Percentiles rank a stretch among this genome's conserved stretches.
These are phyloP conservation scores for Choiromyces venosus DNA, from an alignment of 495 filamentous ascomycete species.

Conservation along the genomic window DNA sequence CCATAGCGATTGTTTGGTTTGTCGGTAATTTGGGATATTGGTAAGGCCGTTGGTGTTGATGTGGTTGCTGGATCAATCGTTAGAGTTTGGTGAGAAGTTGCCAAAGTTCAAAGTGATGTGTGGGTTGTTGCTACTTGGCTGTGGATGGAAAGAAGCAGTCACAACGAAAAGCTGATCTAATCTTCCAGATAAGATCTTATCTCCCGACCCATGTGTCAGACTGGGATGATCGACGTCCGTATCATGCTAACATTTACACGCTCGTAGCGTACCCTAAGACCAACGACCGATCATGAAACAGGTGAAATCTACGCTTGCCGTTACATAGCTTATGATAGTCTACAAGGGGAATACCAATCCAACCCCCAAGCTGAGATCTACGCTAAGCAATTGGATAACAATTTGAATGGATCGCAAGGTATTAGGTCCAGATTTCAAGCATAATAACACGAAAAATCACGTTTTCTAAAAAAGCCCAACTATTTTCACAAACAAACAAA, in stretches of 20 bases:
- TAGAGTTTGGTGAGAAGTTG: conserved; percentile 16
- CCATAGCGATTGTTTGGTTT: conserved; percentile 35
- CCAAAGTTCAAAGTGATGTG: conserved; percentile 20
- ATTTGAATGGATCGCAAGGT: neutral
- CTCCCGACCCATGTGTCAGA: neutral
- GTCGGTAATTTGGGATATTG: conserved; percentile 19
- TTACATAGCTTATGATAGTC: neutral
- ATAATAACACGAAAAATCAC: neutral
- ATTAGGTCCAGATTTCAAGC: neutral
- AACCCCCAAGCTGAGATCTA: neutral
- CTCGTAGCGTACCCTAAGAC: neutral
- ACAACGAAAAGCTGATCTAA: conserved; percentile 15
- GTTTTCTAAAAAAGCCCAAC: neutral
- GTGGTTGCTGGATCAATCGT: conserved; percentile 15
- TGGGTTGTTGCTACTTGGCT: conserved; percentile 19
- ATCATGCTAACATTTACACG: neutral
- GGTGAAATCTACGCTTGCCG: neutral
- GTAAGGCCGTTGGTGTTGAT: conserved; percentile 25
- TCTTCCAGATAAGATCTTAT: neutral
- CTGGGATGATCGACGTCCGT: neutral
- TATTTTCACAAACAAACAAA: neutral
- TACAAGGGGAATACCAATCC: neutral
- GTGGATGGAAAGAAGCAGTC: conserved; percentile 34
- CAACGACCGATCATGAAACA: neutral
- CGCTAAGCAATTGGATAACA: neutral